Evolutionary conservation across 106 monocot species (phyloP).

Genomic region (Acorus gramineus): DNA sequence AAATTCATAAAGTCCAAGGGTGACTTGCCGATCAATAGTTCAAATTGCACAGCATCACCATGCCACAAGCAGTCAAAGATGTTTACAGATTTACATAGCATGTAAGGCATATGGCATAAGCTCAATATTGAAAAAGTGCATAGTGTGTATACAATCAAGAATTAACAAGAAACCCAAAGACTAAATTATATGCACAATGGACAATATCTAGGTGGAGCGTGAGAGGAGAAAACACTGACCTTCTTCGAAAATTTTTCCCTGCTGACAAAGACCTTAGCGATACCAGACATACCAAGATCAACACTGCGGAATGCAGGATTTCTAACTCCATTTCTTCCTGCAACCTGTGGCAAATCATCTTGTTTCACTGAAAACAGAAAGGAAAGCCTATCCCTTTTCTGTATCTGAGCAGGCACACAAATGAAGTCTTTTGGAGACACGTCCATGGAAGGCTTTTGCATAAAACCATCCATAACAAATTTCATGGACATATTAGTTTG

Average conservation of each 20-base stretch:
- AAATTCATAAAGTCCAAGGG: too few relatives aligned
- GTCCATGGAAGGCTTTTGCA: slow-evolving; percentile 27
- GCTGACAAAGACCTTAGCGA: slow-evolving; percentile 35
- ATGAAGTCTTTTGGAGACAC: slow-evolving; percentile 26
- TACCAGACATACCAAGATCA: slow-evolving; percentile 55
- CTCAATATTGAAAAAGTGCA: too few relatives aligned
- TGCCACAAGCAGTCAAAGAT: too few relatives aligned
- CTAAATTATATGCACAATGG: too few relatives aligned
- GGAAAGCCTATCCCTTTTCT: slow-evolving; percentile 35
- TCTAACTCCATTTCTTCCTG: slow-evolving; percentile 12
- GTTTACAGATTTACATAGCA: too few relatives aligned
- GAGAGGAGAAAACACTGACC: slow-evolving; percentile 15
- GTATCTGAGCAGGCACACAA: slow-evolving; percentile 64
- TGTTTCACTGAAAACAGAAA: slow-evolving; percentile 62
- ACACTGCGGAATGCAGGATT: slow-evolving; percentile 23
- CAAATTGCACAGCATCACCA: too few relatives aligned
- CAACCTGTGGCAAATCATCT: slow-evolving; percentile 25
- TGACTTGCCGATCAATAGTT: too few relatives aligned
- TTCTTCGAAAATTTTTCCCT: slow-evolving; percentile 62
- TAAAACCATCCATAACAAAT: slow-evolving; percentile 40
- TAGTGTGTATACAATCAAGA: too few relatives aligned
- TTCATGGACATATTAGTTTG: slow-evolving; percentile 39
- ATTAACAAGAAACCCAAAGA: background rate
- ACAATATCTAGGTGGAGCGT: too few relatives aligned
- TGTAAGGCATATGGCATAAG: too few relatives aligned